Evolutionary conservation across 2,329 filamentous ascomycete species (phyloP).

Genomic region (Orbilia javanica): DNA sequence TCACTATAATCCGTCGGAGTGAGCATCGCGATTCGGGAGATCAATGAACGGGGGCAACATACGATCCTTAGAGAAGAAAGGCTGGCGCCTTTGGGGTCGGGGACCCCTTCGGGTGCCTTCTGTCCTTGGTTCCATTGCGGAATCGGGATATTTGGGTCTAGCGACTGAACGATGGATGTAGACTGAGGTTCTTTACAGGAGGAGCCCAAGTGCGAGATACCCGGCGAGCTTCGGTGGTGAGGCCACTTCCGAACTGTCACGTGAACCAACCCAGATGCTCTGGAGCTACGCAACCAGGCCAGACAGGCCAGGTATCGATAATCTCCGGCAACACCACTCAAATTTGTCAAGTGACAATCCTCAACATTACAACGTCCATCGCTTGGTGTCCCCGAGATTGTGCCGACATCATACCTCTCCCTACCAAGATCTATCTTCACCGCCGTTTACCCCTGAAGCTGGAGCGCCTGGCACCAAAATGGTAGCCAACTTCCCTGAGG

Average conservation of each 20-base stretch:
- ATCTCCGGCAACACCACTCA: neutral
- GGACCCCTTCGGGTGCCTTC: conserved; percentile 60
- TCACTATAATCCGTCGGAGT: conserved; percentile 69
- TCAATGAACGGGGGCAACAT: conserved; percentile 63
- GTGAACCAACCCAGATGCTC: neutral
- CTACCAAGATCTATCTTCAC: neutral
- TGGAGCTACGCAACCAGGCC: too few relatives aligned
- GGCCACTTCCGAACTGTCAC: neutral
- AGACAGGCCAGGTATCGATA: too few relatives aligned
- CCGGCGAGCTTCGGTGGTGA: neutral
- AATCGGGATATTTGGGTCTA: neutral
- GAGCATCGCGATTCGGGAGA: neutral
- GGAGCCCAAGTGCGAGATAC: neutral
- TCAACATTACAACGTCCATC: too few relatives aligned
- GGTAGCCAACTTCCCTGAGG: neutral
- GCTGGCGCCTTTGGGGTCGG: conserved; percentile 69
- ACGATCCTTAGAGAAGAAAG: conserved; percentile 80
- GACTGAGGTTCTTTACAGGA: neutral
- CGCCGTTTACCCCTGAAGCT: neutral
- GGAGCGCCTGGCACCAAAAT: conserved; percentile 26
- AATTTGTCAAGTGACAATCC: too few relatives aligned
- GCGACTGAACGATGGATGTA: neutral
- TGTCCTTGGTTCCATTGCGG: conserved; percentile 59
- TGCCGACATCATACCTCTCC: too few relatives aligned
- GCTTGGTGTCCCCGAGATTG: too few relatives aligned